These are phyloP conservation scores for Suhomyces terraborum DNA, from an alignment of 1,139 yeast genomes.

Conservation along the genomic window DNA sequence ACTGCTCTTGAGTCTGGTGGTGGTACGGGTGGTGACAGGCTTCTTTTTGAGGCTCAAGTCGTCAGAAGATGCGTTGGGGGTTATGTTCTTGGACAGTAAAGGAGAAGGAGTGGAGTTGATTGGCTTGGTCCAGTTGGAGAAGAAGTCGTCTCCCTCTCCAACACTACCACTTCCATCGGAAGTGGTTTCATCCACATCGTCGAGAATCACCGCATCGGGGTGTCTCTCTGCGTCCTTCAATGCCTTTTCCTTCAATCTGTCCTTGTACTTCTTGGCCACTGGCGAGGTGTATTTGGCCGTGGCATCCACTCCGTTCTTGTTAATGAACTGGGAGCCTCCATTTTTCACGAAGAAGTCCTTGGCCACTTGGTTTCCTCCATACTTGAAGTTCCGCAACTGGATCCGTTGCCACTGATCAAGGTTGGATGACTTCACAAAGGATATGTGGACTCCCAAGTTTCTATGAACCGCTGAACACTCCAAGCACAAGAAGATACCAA, in stretches of 20 bases:
- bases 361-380: constrained; percentile 89
- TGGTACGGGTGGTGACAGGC: constrained; percentile 31
- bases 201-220: constrained; percentile 67
- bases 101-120: constrained; percentile 56
- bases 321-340: constrained; percentile 74
- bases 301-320: constrained; percentile 57
- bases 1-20: constrained; percentile 22
- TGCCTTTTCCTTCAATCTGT: constrained; percentile 71
- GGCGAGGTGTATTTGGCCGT: constrained; percentile 77
- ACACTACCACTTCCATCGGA: constrained; percentile 36
- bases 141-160: constrained; percentile 76
- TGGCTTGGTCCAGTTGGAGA: constrained; percentile 89
- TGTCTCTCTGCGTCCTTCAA: constrained; percentile 64
- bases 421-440: constrained; percentile 81
- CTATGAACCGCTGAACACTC: constrained; percentile 54
- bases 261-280: constrained; percentile 77
- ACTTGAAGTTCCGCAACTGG: constrained; percentile 85
- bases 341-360: constrained; percentile 79
- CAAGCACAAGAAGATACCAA: constrained; percentile 49
- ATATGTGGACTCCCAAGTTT: constrained; percentile 51
- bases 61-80: constrained; percentile 49
- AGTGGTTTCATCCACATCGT: constrained; percentile 49
- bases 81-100: constrained; percentile 49
- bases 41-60: constrained; percentile 29
- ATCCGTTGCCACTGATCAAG: constrained; percentile 89